Evolutionary conservation across 2,329 filamentous ascomycete species (phyloP).

Genomic region (Metarhizium robertsii): DNA sequence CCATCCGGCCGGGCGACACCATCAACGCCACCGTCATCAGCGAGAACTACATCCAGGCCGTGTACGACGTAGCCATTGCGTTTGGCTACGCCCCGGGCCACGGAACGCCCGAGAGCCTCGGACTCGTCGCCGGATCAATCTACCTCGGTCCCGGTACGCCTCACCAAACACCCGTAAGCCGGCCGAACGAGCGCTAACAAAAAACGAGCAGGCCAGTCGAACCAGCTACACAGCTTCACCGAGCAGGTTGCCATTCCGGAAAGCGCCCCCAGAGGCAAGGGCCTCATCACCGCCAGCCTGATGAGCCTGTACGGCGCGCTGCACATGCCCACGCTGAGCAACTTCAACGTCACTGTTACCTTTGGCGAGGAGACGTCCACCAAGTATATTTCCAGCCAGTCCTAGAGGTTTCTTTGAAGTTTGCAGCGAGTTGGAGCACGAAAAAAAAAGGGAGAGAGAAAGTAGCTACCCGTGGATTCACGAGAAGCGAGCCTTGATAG

Average conservation of each 20-base stretch:
- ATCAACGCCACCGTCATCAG: constrained; percentile 29
- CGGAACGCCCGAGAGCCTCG: constrained; percentile 19
- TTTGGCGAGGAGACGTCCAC: constrained; percentile 17
- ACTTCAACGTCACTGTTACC: constrained; percentile 17
- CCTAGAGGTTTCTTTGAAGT: background rate
- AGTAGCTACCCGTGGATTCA: no score
- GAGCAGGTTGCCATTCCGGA: constrained; percentile 17
- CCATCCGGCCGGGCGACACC: constrained; percentile 26
- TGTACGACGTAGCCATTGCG: constrained; percentile 33
- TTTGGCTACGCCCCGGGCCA: constrained; percentile 25
- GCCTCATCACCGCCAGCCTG: constrained; percentile 17
- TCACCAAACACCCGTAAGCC: background rate
- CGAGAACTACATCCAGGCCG: constrained; percentile 33
- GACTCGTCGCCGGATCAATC: constrained; percentile 17
- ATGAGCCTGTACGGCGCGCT: constrained; percentile 19
- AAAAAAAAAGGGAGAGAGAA: no score
- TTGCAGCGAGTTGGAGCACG: no score
- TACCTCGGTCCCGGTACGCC: constrained; percentile 27
- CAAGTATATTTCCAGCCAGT: constrained; percentile 10
- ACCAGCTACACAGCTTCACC: constrained; percentile 15
- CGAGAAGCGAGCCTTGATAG: no score
- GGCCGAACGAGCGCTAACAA: background rate
- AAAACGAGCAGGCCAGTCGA: constrained; percentile 13
- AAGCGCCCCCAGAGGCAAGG: constrained; percentile 10
- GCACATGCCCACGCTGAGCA: constrained; percentile 9